Evolutionary conservation across 2,329 filamentous ascomycete genomes (phyloP), one percentile per base, ranked within the genome.

Genomic region (Beauveria bassiana): DNA sequence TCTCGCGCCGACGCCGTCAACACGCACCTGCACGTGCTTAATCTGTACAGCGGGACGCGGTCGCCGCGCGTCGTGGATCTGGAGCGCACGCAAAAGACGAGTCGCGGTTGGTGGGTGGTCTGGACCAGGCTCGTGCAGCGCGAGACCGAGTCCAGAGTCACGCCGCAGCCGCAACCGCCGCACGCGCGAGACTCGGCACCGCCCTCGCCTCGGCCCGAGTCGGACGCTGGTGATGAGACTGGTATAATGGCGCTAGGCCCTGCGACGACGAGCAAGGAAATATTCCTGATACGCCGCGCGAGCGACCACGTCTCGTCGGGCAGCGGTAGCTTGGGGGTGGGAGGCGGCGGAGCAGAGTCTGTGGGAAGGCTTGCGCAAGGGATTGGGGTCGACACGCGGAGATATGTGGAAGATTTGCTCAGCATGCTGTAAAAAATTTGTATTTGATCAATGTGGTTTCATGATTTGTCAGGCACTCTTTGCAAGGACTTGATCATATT

Each of bases 351-450:
- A 6, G 26, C 45, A n/a, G 61, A 61, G 20, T 34, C 54, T 3
- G 82, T 86, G 1, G 81, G 79, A 22, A 81, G 81, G 61, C 72
- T 91, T 65, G 85, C 83, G 0, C 86, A 90, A 68, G 89, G 89
- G 0, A 90, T 93, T 65, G 89, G 89, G 0, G 81, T 92, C 40
- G 89, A 93, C 76, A 90, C 89, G 34, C 81, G 86, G 71, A 83
- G 82, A 70, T 92, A 92, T 72, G 84, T 92, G 4, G 89, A 92
- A 71, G 86, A 85, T 1, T 70, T 93, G 61, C 74, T 92, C 71
- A 90, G 81, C 68, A 71, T 91, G 69, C 63, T 76, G 38, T 75
- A n/a, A 63, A 65, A 20, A 16, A n/a, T n/a, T 51, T 26, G 34
- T 1, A 38, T 6, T 12, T 38, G 34, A 38, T 38, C 1, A 38